These are phyloP conservation scores for Trypanosomatidae sp. DNA, from an alignment of 208 protist species.

Conservation along the genomic window DNA sequence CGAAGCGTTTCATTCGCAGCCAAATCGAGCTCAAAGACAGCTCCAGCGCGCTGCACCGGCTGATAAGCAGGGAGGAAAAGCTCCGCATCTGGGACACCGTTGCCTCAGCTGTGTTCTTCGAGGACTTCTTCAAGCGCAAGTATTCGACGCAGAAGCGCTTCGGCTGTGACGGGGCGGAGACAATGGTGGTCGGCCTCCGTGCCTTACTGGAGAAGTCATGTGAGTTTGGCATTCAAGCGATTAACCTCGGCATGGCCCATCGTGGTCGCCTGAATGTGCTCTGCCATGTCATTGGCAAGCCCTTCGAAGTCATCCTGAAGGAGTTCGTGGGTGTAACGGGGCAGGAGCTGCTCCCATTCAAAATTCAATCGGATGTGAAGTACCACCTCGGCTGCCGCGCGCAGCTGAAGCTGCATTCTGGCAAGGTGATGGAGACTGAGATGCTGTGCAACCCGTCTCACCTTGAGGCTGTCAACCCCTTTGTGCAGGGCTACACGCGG, in stretches of 20 bases:
- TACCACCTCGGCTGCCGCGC: slow-evolving; percentile 97
- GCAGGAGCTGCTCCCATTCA: slow-evolving; percentile 70
- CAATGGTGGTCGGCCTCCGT: slow-evolving; percentile 95
- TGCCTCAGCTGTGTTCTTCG: slow-evolving; percentile 94
- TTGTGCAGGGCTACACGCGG: slow-evolving; percentile 97
- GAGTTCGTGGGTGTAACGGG: slow-evolving; percentile 88
- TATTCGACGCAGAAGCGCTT: slow-evolving; percentile 97
- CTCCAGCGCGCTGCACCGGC: slow-evolving; percentile 52
- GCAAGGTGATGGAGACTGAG: slow-evolving; percentile 93
- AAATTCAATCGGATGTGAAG: slow-evolving; percentile 98
- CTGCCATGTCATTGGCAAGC: slow-evolving; percentile 97
- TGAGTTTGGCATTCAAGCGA: slow-evolving; percentile 85
- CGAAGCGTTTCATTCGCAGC: slow-evolving; percentile 91
- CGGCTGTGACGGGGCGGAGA: slow-evolving; percentile 96
- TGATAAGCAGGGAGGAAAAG: slow-evolving; percentile 79
- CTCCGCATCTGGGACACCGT: slow-evolving; percentile 88
- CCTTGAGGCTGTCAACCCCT: slow-evolving; percentile 98
- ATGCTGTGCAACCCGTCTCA: slow-evolving; percentile 99
- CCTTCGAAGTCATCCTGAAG: slow-evolving; percentile 90
- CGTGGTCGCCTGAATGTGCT: slow-evolving; percentile 98
- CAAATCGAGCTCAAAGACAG: slow-evolving; percentile 81
- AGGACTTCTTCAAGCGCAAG: slow-evolving; percentile 95
- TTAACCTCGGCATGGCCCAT: slow-evolving; percentile 99
- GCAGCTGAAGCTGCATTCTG: slow-evolving; percentile 54
- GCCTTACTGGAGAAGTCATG: slow-evolving; percentile 88